phyloP scores from a whole-genome alignment of 73 alveolate species.

The Stentor roeselii region DNA sequence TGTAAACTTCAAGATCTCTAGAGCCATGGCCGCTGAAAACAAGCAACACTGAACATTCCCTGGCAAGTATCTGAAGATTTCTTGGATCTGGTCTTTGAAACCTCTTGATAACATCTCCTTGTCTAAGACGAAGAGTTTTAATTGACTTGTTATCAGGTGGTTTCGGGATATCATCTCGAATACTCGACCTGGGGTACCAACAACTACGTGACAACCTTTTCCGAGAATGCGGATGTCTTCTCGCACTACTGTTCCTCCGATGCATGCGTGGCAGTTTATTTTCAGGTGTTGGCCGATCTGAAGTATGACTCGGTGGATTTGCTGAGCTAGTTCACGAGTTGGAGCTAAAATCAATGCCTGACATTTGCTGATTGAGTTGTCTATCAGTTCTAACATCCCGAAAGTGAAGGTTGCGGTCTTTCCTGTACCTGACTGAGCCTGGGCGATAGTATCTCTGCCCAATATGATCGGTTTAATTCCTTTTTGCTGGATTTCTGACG shows the following conservation, averaged over 20 bases:
- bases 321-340: slow-evolving; percentile 97
- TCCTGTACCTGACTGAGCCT: slow-evolving; percentile 95
- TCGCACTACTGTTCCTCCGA: slow-evolving; percentile 94
- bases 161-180: slow-evolving; percentile 91
- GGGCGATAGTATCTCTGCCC: slow-evolving; percentile 94
- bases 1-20: slow-evolving; percentile 73
- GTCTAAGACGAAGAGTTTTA: slow-evolving; percentile 85
- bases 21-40: slow-evolving; percentile 91
- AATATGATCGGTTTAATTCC: slow-evolving; percentile 93
- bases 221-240: slow-evolving; percentile 94
- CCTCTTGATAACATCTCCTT: slow-evolving; percentile 93
- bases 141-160: slow-evolving; percentile 65
- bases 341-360: slow-evolving; percentile 98
- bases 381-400: slow-evolving; percentile 79
- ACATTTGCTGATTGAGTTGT: slow-evolving; percentile 66
- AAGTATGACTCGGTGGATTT: slow-evolving; percentile 58
- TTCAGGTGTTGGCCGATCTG: slow-evolving; percentile 76
- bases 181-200: slow-evolving; percentile 99
- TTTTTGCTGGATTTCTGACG: slow-evolving; percentile 94
- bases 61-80: slow-evolving; percentile 88
- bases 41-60: slow-evolving; percentile 81
- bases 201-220: slow-evolving; percentile 91
- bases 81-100: slow-evolving; percentile 91
- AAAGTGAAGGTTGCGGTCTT: slow-evolving; percentile 95
- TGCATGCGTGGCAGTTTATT: slow-evolving; percentile 81